Base-by-base conservation (phyloP, 129 eudicot genomes). In the Tagetes patula region DNA sequence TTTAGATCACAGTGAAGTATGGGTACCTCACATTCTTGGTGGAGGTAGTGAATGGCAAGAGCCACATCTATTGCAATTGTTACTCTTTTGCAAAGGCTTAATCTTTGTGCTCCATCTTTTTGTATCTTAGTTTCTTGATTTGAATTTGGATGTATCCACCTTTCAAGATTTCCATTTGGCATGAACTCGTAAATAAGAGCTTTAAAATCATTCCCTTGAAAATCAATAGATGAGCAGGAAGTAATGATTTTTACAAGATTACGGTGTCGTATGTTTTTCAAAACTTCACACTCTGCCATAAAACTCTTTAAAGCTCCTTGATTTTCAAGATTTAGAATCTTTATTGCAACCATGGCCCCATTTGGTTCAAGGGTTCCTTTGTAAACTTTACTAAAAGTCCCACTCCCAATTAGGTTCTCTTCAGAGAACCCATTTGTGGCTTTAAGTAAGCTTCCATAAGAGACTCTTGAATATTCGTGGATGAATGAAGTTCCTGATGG, bases 1-100 rank as follows among this genome's bases (percentile, higher is more conserved):
- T 81, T 75, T 49, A 80, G 9, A 69, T 80, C 84, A 75, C 84
- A 74, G 45, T 80, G 84, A 49, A 80, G 65, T 74, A 80, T 69
- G 45, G 80, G 77, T 6, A 27, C 52, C 61, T 69, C 72, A 75
- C 73, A 69, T 0, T 80, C 76, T 8, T 80, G 71, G 43, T 80
- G 84, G 33, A 80, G 76, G 61, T 80, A 80, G 42, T 80, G 73
- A 49, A 80, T 54, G 3, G 80, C 27, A 20, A 20, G 27, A 20
- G 27, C 27, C 27, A 20, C 27, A 20, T 20, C 27, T 20, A 20
- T 20, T 20, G 83, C 83, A 10, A 80, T 61, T 3, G 75, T 59
- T 1, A 80, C 11, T 74, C 83, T 60, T 75, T 80, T 66, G 9
- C 12, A 53, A 49, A 74, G 62, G 43, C 13, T 62, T 32, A 80